A percentile compares a stretch with the other conserved stretches of the same genome.
phyloP scores from a whole-genome alignment of 768 basidiomycete genomes.

The Boletus vermiculosoides region DNA sequence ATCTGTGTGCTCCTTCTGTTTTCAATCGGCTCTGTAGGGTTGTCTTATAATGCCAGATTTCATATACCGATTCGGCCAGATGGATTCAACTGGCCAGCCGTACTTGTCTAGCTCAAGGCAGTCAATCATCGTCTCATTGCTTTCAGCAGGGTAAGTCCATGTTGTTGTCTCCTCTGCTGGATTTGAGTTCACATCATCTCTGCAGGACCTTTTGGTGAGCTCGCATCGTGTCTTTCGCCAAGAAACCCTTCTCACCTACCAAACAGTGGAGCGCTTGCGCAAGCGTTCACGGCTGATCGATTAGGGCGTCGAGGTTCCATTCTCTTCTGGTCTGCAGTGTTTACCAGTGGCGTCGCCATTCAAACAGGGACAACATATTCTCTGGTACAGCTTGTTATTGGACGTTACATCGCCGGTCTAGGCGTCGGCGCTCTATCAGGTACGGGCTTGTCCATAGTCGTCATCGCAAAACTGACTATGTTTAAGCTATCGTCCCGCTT shows the following conservation, averaged over 20 bases:
- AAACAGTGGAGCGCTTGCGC: constrained; percentile 57
- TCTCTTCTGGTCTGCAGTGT: constrained; percentile 71
- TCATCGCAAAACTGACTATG: neutral
- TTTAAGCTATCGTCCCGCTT: constrained; percentile 56
- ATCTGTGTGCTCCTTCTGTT: constrained; percentile 4
- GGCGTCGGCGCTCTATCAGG: constrained; percentile 76
- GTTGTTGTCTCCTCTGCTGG: neutral
- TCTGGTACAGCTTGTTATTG: constrained; percentile 65
- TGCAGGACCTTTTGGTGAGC: constrained; percentile 52
- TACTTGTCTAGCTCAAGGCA: constrained; percentile 62
- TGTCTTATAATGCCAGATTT: constrained; percentile 82
- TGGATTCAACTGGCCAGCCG: constrained; percentile 44
- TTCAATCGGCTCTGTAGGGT: constrained; percentile 42
- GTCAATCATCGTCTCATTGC: constrained; percentile 74
- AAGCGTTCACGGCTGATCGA: constrained; percentile 73
- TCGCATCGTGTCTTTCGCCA: neutral
- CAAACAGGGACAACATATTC: constrained; percentile 65
- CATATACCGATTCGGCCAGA: constrained; percentile 62
- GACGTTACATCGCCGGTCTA: constrained; percentile 73
- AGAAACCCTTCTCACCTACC: constrained; percentile 1
- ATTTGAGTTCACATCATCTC: neutral
- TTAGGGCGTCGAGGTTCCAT: constrained; percentile 73
- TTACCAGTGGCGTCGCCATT: constrained; percentile 65
- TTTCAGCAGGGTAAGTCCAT: constrained; percentile 61
- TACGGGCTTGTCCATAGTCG: constrained; percentile 24